Evolutionary conservation across 768 basidiomycete genomes (phyloP).

Genomic region (Tremella fuciformis): DNA sequence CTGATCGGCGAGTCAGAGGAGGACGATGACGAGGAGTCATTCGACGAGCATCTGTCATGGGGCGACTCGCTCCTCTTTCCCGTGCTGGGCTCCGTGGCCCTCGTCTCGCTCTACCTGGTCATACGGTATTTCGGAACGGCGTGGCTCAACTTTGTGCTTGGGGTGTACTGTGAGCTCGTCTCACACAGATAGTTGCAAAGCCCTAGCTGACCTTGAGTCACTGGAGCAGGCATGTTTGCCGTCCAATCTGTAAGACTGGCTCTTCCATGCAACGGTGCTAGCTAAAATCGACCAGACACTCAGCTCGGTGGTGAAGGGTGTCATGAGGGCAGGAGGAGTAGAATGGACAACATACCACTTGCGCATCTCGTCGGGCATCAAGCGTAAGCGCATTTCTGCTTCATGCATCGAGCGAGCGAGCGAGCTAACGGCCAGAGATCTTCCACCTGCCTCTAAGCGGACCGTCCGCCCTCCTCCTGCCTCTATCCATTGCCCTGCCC

Average conservation of each 20-base stretch:
- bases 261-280: slow-evolving; percentile 52
- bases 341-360: slow-evolving; percentile 39
- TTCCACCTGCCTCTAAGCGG: slow-evolving; percentile 55
- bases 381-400: slow-evolving; percentile 31
- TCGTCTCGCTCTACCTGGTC: slow-evolving; percentile 67
- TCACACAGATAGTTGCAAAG: background rate
- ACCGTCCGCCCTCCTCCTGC: slow-evolving; percentile 44
- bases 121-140: slow-evolving; percentile 72
- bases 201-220: slow-evolving; percentile 12
- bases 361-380: slow-evolving; percentile 35
- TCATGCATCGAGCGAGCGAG: slow-evolving; percentile 17
- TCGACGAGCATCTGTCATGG: slow-evolving; percentile 57
- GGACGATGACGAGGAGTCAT: slow-evolving; percentile 57
- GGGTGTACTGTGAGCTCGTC: slow-evolving; percentile 45
- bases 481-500: slow-evolving; percentile 60
- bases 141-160: slow-evolving; percentile 78
- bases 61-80: slow-evolving; percentile 51
- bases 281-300: slow-evolving; percentile 42
- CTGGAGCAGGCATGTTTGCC: slow-evolving; percentile 41
- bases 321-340: slow-evolving; percentile 17
- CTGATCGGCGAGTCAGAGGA: slow-evolving; percentile 15
- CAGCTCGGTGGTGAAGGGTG: slow-evolving; percentile 21
- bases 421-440: slow-evolving; percentile 50
- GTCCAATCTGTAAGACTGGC: slow-evolving; percentile 41
- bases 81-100: slow-evolving; percentile 61